Base-by-base conservation (phyloP, 495 filamentous ascomycete species). In the Hypoxylon rickii region DNA sequence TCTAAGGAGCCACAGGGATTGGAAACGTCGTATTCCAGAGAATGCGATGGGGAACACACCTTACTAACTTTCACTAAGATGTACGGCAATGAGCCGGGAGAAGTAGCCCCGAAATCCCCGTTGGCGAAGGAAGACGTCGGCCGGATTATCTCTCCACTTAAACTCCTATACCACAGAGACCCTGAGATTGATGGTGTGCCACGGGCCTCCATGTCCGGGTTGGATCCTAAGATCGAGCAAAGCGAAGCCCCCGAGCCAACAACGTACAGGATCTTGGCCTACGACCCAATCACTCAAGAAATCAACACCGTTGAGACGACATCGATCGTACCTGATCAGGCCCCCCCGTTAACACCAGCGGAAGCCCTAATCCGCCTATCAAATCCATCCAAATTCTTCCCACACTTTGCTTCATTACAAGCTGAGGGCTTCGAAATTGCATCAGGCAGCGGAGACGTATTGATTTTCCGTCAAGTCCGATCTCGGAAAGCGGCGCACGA, bases 381-480 rank as follows among this genome's bases (percentile, higher is more conserved):
- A 40, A 83, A 87, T 53, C 86, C 88, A 0, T 76, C 85, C 16
- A 86, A 84, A 51, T 94, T 92, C 66, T 74, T 91, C 26, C 81
- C 87, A 0, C 79, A 89, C 49, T 84, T 92, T 39, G 74, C 73
- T 1, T 70, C 77, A 12, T 79, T 94, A 54, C 77, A 86, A 57
- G 68, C 76, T 8, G 77, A 87, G 33, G 89, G 89, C 1, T 92
- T 86, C 56, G 86, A 89, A 44, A 88, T 92, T 48, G 81, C 87
- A 7, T 85, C 85, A 3, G 87, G 87, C 5, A 78, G 80, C 48
- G 82, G 79, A 3, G 82, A 92, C 63, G 77, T 92, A 6, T 77
- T 92, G 13, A 81, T 94, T 0, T 90, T 92, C 61, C 82, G 82
- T 50, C 87, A 89, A 61, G 69, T 79, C 10, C 67, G 73, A 12